Base-by-base conservation (phyloP, 495 filamentous ascomycete species). In the Saxophila tyrrhenica region DNA sequence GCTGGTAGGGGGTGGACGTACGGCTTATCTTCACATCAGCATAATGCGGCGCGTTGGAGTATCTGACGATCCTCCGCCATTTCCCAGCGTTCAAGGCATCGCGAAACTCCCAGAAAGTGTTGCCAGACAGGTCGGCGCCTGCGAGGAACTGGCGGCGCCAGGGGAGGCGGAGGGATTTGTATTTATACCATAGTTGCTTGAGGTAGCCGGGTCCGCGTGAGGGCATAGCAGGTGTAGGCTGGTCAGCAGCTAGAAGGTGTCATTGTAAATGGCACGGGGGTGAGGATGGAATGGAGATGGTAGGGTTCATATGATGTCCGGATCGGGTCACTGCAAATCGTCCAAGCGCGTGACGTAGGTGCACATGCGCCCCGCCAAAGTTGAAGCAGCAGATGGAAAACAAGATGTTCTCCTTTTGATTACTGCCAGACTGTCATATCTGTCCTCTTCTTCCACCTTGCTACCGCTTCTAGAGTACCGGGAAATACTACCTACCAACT, bases 41-140 rank as follows among this genome's bases (percentile, higher is more conserved):
- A 66, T 78, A 78, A 60, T 87, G 84, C 1, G 78, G 79, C 17
- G 72, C 68, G 1, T n/a, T 11, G 1, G 39, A 23, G 32, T 72
- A 86, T 55, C 81, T 72, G n/a, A 94, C 84, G 25, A 95, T 94
- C 38, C 77, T 71, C 19, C 81, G 68, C 39, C 69, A 67, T 19
- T 75, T 73, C 17, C 68, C 64, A 54, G 73, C 64, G 58, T 78
- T 75, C 8, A 83, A 59, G 3, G 73, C 68, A 62, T 88, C 81
- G 55, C 80, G 81, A 72, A 95, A 91, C 65, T 94, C 88, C 88
- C 90, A 97, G 71, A 81, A 98, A 22, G 89, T 95, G 70, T 96
- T 97, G 20, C 89, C 89, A 38, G 78, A 60, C 25, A 96, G 81
- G 69, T 98, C 92, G 56, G 78, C 73, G 59, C 92, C 91, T 1